Evolutionary conservation across 2,329 filamentous ascomycete genomes (phyloP), one percentile per base, ranked within the genome.

Genomic region (Pestalotiopsis sp.): DNA sequence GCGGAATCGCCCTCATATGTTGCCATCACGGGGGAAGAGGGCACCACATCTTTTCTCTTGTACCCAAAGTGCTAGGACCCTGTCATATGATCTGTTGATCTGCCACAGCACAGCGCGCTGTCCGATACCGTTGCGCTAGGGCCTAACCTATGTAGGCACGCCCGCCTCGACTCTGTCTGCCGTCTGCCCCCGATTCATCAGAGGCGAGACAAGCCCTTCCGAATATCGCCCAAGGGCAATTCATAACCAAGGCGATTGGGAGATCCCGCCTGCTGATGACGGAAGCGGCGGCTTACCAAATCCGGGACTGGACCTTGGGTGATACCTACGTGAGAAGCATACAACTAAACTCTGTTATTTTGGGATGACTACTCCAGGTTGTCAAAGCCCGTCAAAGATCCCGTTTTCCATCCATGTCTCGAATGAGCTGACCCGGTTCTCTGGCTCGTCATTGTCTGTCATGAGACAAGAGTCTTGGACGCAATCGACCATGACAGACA

Each of bases 51-150:
- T 58, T 11, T 57, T 14, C 20, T 26, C 56, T 24, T 24, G 56
- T 22, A 22, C 14, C 62, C 38, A 38, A 39, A 55, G 44, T 55
- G 48, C 62, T 57, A 55, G 48, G 40, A 65, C 39, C 58, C 44
- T 65, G 62, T 65, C 62, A 65, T 30, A 57, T 57, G 48, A 65
- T 24, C 44, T 52, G 14, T 52, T 52, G 44, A 52, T 52, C 44
- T n/a, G 20, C 44, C 17, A 17, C 44, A 52, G 44, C 44, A 52
- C 14, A 17, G 24, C n/a, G 22, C 20, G 14, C 58, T 24, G 48
- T 65, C 62, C 62, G 62, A 65, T 56, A 65, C 62, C 62, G 62
- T 65, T 65, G 62, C 48, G 30, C 62, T 48, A 56, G 17, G 44
- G 9, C 44, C 44, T 52, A 52, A 52, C 44, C 44, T 3, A 52